Evolutionary conservation across 495 filamentous ascomycete genomes (phyloP), one percentile per base, ranked within the genome.

Genomic region (Penicillium cataractarum): DNA sequence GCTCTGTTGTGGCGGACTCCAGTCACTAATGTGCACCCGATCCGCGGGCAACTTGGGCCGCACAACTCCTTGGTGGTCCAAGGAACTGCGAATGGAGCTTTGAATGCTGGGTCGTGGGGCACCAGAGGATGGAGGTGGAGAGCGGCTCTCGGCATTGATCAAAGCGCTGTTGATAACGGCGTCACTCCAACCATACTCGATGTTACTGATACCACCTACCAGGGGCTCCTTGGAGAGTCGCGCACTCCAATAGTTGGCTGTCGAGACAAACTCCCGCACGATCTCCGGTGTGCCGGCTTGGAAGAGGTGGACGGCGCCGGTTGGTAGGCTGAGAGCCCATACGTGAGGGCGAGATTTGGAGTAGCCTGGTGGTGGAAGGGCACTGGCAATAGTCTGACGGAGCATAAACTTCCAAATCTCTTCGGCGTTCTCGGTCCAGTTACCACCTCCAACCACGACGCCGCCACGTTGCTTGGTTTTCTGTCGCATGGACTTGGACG

Each of bases 191-290:
- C 95, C 95, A 71, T 97, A 97, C 74, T 99, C 96, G 55, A 98
- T 89, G 68, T 97, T 99, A 77, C 92, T 96, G 68, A 98, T 89
- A 63, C 92, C 94, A 27, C 94, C 95, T 9, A 93, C 84, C 5
- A 98, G 79, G 12, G 95, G 95, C 63, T 97, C 90, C 62, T 97
- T 97, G 68, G 92, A 96, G 9, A 98, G 80, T 46, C 95, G 85
- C 2, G 95, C 93, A 68, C 91, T 92, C 95, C 95, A 99, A 77
- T 99, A 99, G 77, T 99, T 99, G 66, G 92, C 94, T 0, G 92
- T 96, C 35, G 86, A 87, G 54, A 97, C 92, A 62, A 97, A 99
- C 68, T 99, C 95, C 54, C 88, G 88, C 49, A 93, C 89, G 66
- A 99, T 97, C 70, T 98, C 96, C 2, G 91, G 87, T 0, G 95